These are phyloP conservation scores for Polyporus tsugae DNA, from an alignment of 1,284 basidiomycete species.

Conservation along the genomic window DNA sequence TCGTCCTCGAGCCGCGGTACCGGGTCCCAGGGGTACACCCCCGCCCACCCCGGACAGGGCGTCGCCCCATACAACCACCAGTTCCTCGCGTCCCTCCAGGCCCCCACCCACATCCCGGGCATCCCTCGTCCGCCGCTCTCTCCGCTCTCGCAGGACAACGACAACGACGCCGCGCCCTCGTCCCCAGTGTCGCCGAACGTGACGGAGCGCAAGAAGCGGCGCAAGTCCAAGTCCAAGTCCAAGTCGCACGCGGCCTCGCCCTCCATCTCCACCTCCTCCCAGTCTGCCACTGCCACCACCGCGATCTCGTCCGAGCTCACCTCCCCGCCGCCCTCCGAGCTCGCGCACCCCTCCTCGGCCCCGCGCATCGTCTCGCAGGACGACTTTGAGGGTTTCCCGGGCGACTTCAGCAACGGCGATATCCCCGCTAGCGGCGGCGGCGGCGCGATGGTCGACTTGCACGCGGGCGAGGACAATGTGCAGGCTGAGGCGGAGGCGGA, in stretches of 20 bases:
- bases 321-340: slow-evolving; percentile 34
- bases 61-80: slow-evolving; percentile 42
- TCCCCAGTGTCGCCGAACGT: slow-evolving; percentile 10
- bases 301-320: slow-evolving; percentile 27
- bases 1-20: slow-evolving; percentile 58
- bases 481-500: neutral
- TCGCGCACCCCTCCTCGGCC: slow-evolving; percentile 9
- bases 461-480: neutral
- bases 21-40: slow-evolving; percentile 49
- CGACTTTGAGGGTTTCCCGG: slow-evolving; percentile 37
- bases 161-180: slow-evolving; percentile 9
- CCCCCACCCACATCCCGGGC: neutral
- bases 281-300: slow-evolving; percentile 39
- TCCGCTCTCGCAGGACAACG: slow-evolving; percentile 17
- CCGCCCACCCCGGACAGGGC: slow-evolving; percentile 20
- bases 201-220: slow-evolving; percentile 32
- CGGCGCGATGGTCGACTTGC: slow-evolving; percentile 19
- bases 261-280: slow-evolving; percentile 28
- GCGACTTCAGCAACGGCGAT: slow-evolving; percentile 22
- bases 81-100: slow-evolving; percentile 38
- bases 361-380: slow-evolving; percentile 16
- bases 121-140: slow-evolving; percentile 20
- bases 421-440: slow-evolving; percentile 11
- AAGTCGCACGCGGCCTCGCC: slow-evolving; percentile 39
- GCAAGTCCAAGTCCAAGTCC: slow-evolving; percentile 22